Evolutionary conservation across 768 basidiomycete species (phyloP), one percentile per base, ranked within the genome.

Genomic region (Dioszegia hungarica): DNA sequence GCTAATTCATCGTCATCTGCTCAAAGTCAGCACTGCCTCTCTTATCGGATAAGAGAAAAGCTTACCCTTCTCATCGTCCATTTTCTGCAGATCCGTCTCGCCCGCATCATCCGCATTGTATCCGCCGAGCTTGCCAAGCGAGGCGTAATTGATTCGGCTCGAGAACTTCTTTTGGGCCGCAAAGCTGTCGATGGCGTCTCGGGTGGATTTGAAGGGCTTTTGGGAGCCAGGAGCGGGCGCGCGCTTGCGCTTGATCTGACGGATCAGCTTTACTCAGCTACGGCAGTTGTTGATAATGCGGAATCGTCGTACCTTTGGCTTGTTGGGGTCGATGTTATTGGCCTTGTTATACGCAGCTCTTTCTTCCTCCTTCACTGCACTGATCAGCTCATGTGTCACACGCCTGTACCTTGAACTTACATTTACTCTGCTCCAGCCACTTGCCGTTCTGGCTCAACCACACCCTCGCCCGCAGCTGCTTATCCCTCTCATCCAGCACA

Each of bases 391-490:
- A n/a, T n/a, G 22, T 51, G 11, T 33, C 24, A 41, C 19, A 10
- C 15, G 20, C 27, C 5, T 40, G 2, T 5, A 14, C 5, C 4
- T 12, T 12, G 14, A 19, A 59, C 67, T 58, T 54, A 72, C 70
- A 51, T 29, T 63, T 67, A 20, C 60, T 57, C 54, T 69, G 63
- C 54, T 67, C 66, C 46, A 72, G 28, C 63, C 65, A 72, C 49
- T 63, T 67, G 3, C 63, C 67, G 55, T 72, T 72, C 44, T 53
- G 50, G 36, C 60, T 63, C 55, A 72, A 52, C 66, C 67, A 72
- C 56, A 72, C 56, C 38, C 70, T 64, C 19, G 70, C 70, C 38
- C 67, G 59, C 5, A 64, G 51, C 40, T 63, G 49, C 44, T 54
- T 56, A 43, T 72, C 70, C 34, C 61, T 58, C 46, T 69, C 67